Conservation (phyloP, 1,284 basidiomycete species). For the Anthracocystis panici-leucophaei region DNA sequence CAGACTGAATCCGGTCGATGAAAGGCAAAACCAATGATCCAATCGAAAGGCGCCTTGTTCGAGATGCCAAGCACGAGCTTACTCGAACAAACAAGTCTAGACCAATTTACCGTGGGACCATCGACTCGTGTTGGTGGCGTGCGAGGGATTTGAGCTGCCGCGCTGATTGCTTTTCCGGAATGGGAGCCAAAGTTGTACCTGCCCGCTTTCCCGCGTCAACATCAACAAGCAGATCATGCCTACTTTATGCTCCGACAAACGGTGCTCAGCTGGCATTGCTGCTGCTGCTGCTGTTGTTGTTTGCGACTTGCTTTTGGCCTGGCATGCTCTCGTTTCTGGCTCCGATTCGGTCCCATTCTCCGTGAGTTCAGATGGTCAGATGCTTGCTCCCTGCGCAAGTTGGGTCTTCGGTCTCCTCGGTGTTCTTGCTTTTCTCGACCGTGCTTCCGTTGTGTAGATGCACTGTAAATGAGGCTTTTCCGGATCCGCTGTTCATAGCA, state of each 20-base stretch:
- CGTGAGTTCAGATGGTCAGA: background rate
- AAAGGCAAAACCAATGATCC: too few relatives aligned
- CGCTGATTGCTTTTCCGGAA: too few relatives aligned
- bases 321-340: background rate
- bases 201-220: too few relatives aligned
- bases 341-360: slow-evolving; percentile 4
- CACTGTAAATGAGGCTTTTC: too few relatives aligned
- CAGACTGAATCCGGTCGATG: too few relatives aligned
- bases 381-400: background rate
- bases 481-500: too few relatives aligned
- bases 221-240: too few relatives aligned
- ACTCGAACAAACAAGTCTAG: background rate
- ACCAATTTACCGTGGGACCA: background rate
- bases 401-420: background rate
- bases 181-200: too few relatives aligned
- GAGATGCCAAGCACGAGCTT: slow-evolving; percentile 6
- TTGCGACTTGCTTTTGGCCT: too few relatives aligned
- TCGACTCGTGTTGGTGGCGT: background rate
- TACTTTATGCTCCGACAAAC: too few relatives aligned
- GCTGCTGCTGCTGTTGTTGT: slow-evolving; percentile 4
- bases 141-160: background rate
- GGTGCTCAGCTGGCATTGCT: background rate
- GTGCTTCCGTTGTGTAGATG: background rate
- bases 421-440: background rate
- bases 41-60: background rate